Conservation (phyloP, 2,329 filamentous ascomycete species). For the Curvularia verruculosa region DNA sequence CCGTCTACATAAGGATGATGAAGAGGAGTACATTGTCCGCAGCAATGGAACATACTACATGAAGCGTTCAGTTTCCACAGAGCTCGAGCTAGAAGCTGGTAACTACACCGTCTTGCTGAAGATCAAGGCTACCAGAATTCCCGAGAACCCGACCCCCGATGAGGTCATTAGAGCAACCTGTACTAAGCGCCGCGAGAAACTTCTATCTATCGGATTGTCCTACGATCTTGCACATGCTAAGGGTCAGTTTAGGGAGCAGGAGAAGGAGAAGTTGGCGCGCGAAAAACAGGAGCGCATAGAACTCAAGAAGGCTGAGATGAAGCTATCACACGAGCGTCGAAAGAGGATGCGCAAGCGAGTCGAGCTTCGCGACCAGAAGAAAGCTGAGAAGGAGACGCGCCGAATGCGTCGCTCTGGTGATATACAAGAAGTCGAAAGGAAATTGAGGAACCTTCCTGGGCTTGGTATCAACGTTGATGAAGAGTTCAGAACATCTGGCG, state of each 20-base stretch:
- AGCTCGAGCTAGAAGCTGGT: conserved; percentile 75
- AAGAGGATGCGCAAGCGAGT: conserved; percentile 47
- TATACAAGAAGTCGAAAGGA: conserved; percentile 36
- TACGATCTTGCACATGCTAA: conserved; percentile 75
- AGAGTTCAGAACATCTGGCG: conserved; percentile 33
- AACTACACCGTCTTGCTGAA: conserved; percentile 78
- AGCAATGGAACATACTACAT: conserved; percentile 65
- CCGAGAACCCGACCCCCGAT: conserved; percentile 62
- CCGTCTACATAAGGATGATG: conserved; percentile 64
- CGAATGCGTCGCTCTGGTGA: conserved; percentile 30
- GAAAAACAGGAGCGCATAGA: conserved; percentile 48
- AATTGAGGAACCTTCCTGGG: conserved; percentile 37
- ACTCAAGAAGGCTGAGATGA: conserved; percentile 45
- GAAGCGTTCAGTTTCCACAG: conserved; percentile 76
- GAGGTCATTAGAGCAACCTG: conserved; percentile 71
- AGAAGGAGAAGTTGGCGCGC: conserved; percentile 52
- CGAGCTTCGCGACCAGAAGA: conserved; percentile 49
- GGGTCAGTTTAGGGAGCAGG: conserved; percentile 61
- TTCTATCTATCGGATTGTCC: conserved; percentile 71
- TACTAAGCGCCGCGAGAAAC: conserved; percentile 70
- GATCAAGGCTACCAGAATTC: conserved; percentile 68
- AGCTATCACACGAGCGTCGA: conserved; percentile 46
- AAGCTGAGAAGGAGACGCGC: conserved; percentile 39
- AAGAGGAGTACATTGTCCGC: conserved; percentile 64
- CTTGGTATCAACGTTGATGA: conserved; percentile 47